phyloP scores from a whole-genome alignment of 2,329 filamentous ascomycete species.

The Chlorencoelia australis region DNA sequence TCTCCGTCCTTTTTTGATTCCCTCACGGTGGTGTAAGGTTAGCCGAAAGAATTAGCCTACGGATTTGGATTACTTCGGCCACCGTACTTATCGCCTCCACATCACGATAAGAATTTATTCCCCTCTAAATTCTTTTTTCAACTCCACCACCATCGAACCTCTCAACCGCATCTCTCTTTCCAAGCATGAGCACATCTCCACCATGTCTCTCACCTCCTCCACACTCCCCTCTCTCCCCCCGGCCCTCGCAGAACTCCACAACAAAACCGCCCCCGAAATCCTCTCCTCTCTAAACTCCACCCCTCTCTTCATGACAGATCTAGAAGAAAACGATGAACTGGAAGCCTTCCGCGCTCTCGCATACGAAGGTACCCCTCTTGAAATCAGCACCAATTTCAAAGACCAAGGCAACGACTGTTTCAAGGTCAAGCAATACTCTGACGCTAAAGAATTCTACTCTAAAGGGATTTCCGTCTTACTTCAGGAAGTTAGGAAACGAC shows the following conservation, averaged over 20 bases:
- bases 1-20: too few species aligned
- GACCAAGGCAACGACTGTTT: slow-evolving; percentile 90
- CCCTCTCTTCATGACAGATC: slow-evolving; percentile 92
- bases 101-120: slow-evolving; percentile 5
- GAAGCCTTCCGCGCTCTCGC: slow-evolving; percentile 84
- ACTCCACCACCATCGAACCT: background rate
- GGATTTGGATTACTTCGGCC: slow-evolving; percentile 1
- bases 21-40: too few species aligned
- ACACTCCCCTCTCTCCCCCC: slow-evolving; percentile 38
- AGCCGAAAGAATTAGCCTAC: too few species aligned
- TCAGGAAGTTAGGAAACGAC: slow-evolving; percentile 48
- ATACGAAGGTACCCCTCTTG: slow-evolving; percentile 81
- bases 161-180: slow-evolving; percentile 4
- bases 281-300: slow-evolving; percentile 55
- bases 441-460: slow-evolving; percentile 85
- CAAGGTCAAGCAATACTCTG: slow-evolving; percentile 58
- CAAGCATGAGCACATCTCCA: slow-evolving; percentile 1
- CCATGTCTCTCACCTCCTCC: slow-evolving; percentile 20
- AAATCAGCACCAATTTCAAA: slow-evolving; percentile 77
- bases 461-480: slow-evolving; percentile 71
- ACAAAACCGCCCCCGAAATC: slow-evolving; percentile 49
- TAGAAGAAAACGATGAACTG: slow-evolving; percentile 75
- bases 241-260: slow-evolving; percentile 44
- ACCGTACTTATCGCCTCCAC: slow-evolving; percentile 5
- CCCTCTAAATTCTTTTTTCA: slow-evolving; percentile 9